Percentiles rank a stretch among this genome's conserved stretches.
Conservation (phyloP, 345 rosid species). For the Eucalyptus cloeziana region DNA sequence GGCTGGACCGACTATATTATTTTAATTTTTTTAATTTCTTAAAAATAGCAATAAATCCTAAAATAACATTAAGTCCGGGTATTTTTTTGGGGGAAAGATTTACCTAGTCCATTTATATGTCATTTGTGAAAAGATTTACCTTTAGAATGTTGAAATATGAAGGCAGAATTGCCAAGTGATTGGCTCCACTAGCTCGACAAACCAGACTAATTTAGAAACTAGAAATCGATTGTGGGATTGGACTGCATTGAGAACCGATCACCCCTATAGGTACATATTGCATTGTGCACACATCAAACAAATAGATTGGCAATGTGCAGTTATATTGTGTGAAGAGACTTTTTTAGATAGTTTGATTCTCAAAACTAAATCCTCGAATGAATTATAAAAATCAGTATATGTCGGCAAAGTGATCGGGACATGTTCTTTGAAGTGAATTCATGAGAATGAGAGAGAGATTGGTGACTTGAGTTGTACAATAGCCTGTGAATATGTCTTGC, state of each 20-base stretch:
- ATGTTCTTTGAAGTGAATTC: neutral
- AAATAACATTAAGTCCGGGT: no score
- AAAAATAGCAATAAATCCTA: no score
- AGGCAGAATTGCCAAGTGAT: no score
- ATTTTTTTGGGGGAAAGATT: no score
- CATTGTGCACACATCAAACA: neutral
- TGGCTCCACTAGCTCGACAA: fast-evolving
- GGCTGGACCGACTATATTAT: no score
- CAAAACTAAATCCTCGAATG: neutral
- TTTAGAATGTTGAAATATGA: fast-evolving
- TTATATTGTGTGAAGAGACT: neutral
- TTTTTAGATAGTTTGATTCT: neutral
- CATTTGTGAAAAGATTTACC: no score
- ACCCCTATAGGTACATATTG: no score
- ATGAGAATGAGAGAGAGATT: neutral
- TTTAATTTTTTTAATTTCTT: no score
- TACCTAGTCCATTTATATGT: no score
- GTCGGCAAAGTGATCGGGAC: neutral
- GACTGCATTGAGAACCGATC: fast-evolving
- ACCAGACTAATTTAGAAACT: no score
- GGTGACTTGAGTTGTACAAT: neutral
- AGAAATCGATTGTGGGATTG: fast-evolving
- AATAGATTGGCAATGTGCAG: neutral
- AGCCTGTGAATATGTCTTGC: neutral
- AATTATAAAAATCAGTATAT: neutral